Conservation (phyloP, 1,284 basidiomycete species). For the Pyrrhoderma lamaoense region DNA sequence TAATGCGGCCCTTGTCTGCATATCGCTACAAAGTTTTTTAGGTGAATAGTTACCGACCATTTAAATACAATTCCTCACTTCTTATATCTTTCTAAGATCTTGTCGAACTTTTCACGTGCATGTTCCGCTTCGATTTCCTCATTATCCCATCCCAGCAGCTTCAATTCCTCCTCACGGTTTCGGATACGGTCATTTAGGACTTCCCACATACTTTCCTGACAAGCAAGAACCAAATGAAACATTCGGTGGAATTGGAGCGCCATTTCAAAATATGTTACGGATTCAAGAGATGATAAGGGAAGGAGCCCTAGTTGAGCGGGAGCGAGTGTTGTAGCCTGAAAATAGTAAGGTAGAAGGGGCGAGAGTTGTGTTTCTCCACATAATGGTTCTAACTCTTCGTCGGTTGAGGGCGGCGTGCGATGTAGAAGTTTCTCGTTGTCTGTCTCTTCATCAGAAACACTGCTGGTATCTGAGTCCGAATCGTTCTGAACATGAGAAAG, state of each 20-base stretch:
- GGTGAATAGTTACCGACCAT: neutral
- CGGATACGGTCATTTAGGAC: constrained; percentile 56
- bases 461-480: constrained; percentile 9
- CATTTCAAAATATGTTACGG: constrained; percentile 31
- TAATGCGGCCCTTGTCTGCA: constrained; percentile 57
- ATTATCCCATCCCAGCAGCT: constrained; percentile 59
- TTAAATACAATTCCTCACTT: constrained; percentile 33
- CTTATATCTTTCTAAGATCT: constrained; percentile 52
- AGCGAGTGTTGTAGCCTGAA: constrained; percentile 29
- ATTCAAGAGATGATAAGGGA: constrained; percentile 36
- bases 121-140: constrained; percentile 49
- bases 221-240: constrained; percentile 56
- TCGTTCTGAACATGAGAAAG: constrained; percentile 1
- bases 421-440: constrained; percentile 8
- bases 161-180: constrained; percentile 43
- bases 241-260: constrained; percentile 51
- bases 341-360: constrained; percentile 9
- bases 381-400: constrained; percentile 11
- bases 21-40: constrained; percentile 32
- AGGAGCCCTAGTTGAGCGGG: constrained; percentile 36
- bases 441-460: constrained; percentile 9
- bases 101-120: constrained; percentile 55
- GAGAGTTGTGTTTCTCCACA: neutral
- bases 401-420: constrained; percentile 15
- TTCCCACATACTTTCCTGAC: constrained; percentile 77